A percentile compares a stretch with the other conserved stretches of the same genome.
These are phyloP conservation scores for Colletotrichum sp. DNA, from an alignment of 2,329 filamentous ascomycete genomes.

Conservation along the genomic window DNA sequence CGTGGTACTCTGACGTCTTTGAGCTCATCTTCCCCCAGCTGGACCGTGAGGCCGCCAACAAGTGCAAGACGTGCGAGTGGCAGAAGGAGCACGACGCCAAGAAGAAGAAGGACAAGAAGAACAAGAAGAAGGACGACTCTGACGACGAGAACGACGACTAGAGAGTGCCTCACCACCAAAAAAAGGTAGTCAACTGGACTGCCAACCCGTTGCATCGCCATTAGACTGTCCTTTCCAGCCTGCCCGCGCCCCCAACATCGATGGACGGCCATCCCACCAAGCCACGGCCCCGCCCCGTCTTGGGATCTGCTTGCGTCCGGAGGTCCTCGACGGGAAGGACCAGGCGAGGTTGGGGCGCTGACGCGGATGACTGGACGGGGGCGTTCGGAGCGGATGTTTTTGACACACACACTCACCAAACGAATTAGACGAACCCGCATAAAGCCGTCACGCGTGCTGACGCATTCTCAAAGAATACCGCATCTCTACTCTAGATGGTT, in stretches of 20 bases:
- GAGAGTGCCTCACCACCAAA: not conserved
- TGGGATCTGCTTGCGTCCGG: not conserved
- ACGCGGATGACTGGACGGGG: not conserved
- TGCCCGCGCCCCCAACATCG: not conserved
- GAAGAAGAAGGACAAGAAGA: slow-evolving; percentile 22
- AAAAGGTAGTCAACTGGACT: not conserved
- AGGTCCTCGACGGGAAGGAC: not conserved
- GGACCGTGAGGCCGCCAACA: slow-evolving; percentile 75
- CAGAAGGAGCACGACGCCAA: slow-evolving; percentile 53
- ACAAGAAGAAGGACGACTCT: slow-evolving; percentile 16
- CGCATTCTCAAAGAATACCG: not conserved
- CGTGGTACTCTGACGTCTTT: slow-evolving; percentile 95
- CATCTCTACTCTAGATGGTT: slow-evolving; percentile 21
- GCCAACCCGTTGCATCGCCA: not conserved
- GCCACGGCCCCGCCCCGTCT: not conserved
- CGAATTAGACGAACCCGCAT: slow-evolving; percentile 15
- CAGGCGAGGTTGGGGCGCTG: not conserved
- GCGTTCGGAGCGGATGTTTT: not conserved
- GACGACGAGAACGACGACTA: slow-evolving; percentile 36
- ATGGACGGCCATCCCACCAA: not conserved
- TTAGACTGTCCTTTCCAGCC: not conserved
- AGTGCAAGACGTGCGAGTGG: slow-evolving; percentile 68
- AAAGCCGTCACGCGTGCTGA: not conserved
- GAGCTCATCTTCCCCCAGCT: slow-evolving; percentile 86
- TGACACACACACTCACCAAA: not conserved